Conservation (phyloP, 768 basidiomycete species). For the Rickenella mellea region DNA sequence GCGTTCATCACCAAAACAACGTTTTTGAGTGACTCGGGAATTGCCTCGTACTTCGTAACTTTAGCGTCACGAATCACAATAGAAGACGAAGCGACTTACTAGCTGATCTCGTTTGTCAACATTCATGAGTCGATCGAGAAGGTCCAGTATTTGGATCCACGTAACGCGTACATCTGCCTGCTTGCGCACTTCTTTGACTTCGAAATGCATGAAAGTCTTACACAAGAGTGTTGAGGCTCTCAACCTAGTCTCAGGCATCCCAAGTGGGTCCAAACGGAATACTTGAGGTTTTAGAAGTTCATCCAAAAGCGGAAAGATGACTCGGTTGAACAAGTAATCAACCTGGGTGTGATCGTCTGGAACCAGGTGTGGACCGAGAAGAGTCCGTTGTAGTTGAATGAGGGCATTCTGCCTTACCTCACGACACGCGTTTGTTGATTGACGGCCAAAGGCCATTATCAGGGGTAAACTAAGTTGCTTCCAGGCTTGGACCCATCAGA, state of each 20-base stretch:
- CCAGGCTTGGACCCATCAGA: too few species aligned
- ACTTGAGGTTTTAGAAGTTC: slow-evolving; percentile 83
- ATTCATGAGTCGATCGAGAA: slow-evolving; percentile 83
- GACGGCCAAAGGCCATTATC: slow-evolving; percentile 61
- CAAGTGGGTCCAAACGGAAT: slow-evolving; percentile 67
- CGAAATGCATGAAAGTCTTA: slow-evolving; percentile 93
- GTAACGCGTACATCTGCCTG: slow-evolving; percentile 59
- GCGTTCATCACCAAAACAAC: slow-evolving; percentile 95
- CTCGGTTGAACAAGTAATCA: slow-evolving; percentile 78
- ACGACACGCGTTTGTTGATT: slow-evolving; percentile 76
- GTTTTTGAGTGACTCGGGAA: slow-evolving; percentile 95
- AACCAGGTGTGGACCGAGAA: slow-evolving; percentile 67
- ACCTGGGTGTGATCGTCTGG: slow-evolving; percentile 54
- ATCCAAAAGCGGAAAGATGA: slow-evolving; percentile 87
- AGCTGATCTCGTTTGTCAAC: slow-evolving; percentile 78
- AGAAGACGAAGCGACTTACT: slow-evolving; percentile 36
- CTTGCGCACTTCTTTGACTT: slow-evolving; percentile 56
- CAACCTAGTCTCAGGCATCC: slow-evolving; percentile 86
- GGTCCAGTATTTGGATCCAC: slow-evolving; percentile 86
- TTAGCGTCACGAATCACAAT: not conserved
- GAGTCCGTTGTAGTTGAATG: slow-evolving; percentile 70
- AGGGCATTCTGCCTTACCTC: slow-evolving; percentile 79
- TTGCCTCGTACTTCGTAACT: slow-evolving; percentile 69
- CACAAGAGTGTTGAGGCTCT: slow-evolving; percentile 85
- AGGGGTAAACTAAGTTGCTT: slow-evolving; percentile 67